These are phyloP conservation scores for Phylloporus arenicola DNA, from an alignment of 768 basidiomycete genomes.

Conservation along the genomic window DNA sequence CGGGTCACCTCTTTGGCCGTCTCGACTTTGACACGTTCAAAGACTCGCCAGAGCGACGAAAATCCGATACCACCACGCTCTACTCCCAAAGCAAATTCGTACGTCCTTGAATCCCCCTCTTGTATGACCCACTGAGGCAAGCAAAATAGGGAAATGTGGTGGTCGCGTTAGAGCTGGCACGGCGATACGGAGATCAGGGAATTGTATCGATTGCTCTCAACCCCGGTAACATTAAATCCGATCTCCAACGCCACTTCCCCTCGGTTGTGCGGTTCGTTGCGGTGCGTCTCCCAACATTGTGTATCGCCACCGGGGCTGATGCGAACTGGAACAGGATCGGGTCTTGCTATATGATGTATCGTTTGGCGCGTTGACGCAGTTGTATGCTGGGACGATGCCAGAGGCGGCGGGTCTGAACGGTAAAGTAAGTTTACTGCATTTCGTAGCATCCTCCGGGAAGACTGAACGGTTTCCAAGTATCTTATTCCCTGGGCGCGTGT, in stretches of 20 bases:
- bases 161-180: slow-evolving; percentile 40
- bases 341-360: slow-evolving; percentile 26
- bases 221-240: slow-evolving; percentile 38
- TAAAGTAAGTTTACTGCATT: slow-evolving; percentile 26
- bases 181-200: slow-evolving; percentile 41
- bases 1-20: slow-evolving; percentile 28
- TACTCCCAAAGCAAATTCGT: slow-evolving; percentile 46
- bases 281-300: slow-evolving; percentile 7
- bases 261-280: slow-evolving; percentile 2
- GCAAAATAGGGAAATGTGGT: slow-evolving; percentile 41
- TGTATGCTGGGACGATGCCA: slow-evolving; percentile 40
- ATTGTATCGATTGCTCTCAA: slow-evolving; percentile 44
- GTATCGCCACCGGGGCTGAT: neutral
- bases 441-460: neutral
- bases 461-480: slow-evolving; percentile 29
- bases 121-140: neutral
- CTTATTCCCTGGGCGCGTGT: no score
- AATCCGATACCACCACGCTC: slow-evolving; percentile 10
- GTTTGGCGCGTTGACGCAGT: slow-evolving; percentile 38
- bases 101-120: neutral
- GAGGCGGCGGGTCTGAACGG: slow-evolving; percentile 37
- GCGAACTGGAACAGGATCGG: slow-evolving; percentile 9
- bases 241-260: slow-evolving; percentile 25
- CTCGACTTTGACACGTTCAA: slow-evolving; percentile 40
- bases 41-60: slow-evolving; percentile 30